Evolutionary conservation across 169 alveolate species (phyloP).

Genomic region (Plasmodium reichenowi): DNA sequence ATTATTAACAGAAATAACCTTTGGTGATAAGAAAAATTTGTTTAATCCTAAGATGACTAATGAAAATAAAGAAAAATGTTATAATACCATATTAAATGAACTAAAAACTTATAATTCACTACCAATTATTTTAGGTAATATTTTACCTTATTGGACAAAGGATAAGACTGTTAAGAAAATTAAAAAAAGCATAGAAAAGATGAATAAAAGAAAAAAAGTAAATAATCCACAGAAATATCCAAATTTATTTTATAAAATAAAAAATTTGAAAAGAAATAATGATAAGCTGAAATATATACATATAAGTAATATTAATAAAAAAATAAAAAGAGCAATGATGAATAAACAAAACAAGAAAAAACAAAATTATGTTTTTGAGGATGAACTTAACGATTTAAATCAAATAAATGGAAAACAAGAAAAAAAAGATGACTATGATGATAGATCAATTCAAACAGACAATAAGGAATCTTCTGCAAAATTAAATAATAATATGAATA

Average conservation of each 20-base stretch:
- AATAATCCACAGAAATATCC: constrained; percentile 7
- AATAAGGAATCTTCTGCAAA: not conserved
- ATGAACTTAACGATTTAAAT: constrained; percentile 1
- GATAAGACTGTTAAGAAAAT: constrained; percentile 22
- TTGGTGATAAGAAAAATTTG: constrained; percentile 36
- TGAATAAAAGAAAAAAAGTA: constrained; percentile 21
- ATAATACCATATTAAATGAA: constrained; percentile 61
- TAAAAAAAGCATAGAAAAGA: constrained; percentile 27
- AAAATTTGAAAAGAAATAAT: constrained; percentile 33
- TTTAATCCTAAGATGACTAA: constrained; percentile 26
- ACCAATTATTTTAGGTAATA: constrained; percentile 71
- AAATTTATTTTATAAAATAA: constrained; percentile 44
- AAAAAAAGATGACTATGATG: not conserved
- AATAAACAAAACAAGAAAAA: constrained; percentile 12
- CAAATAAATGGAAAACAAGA: not conserved
- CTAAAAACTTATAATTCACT: constrained; percentile 47
- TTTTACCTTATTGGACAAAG: constrained; percentile 64
- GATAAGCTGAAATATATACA: constrained; percentile 40
- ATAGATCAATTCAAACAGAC: not conserved
- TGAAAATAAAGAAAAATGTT: constrained; percentile 53
- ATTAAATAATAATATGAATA: not conserved
- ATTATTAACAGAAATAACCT: constrained; percentile 67
- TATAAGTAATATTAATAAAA: constrained; percentile 28
- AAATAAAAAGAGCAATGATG: constrained; percentile 17
- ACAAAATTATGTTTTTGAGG: constrained; percentile 10